A percentile compares a stretch with the other conserved stretches of the same genome.
These are phyloP conservation scores for Glaciozyma martinii DNA, from an alignment of 768 basidiomycete species.

Conservation along the genomic window DNA sequence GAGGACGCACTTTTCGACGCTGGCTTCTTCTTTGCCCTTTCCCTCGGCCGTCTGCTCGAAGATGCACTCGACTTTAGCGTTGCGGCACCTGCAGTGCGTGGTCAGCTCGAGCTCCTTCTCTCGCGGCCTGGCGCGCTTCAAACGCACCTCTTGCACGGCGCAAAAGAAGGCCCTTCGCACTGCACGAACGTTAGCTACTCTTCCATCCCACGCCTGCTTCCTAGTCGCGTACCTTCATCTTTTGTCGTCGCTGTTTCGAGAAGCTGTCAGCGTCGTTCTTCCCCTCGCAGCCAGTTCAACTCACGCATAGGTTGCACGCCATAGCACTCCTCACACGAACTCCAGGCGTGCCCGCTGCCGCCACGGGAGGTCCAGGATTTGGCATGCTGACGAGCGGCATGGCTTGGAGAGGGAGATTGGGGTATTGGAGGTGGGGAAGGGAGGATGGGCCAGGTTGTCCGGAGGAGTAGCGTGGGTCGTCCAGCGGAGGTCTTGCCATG, in stretches of 20 bases:
- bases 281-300: not conserved
- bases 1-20: not conserved
- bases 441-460: not conserved
- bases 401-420: not conserved
- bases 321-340: not conserved
- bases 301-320: not conserved
- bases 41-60: not conserved
- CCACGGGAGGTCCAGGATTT: too few species aligned
- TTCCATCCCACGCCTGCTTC: not conserved
- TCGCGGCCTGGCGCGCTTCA: not conserved
- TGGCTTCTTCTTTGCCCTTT: not conserved
- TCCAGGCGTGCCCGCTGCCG: not conserved
- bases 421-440: not conserved
- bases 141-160: not conserved
- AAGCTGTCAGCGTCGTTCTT: not conserved
- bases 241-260: too few species aligned
- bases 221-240: not conserved
- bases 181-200: not conserved
- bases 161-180: not conserved
- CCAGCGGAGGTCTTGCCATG: not conserved
- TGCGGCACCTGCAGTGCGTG: not conserved
- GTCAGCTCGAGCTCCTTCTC: not conserved
- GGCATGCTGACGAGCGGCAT: not conserved
- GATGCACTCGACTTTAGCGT: not conserved
- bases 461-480: not conserved